These are phyloP conservation scores for Colletotrichum camelliae DNA, from an alignment of 2,329 filamentous ascomycete genomes.

Conservation along the genomic window DNA sequence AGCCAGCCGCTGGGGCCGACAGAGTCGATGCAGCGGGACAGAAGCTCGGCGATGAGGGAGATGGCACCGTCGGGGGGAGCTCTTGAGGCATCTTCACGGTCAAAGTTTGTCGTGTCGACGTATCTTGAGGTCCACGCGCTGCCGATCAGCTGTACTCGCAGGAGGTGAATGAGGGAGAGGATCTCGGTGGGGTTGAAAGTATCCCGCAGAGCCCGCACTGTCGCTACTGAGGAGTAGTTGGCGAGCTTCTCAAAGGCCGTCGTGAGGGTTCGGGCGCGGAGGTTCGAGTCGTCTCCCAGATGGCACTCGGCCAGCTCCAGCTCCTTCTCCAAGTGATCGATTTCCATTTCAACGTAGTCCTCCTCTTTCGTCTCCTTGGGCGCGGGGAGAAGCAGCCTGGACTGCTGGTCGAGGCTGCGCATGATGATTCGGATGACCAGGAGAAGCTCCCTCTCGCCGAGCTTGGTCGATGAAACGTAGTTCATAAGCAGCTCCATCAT, in stretches of 20 bases:
- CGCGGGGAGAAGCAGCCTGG: slow-evolving; percentile 21
- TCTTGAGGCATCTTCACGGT: slow-evolving; percentile 38
- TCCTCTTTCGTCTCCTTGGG: slow-evolving; percentile 29
- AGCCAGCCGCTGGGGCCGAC: slow-evolving; percentile 79
- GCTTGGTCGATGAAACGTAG: slow-evolving; percentile 68
- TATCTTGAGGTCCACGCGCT: slow-evolving; percentile 80
- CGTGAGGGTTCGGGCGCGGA: slow-evolving; percentile 68
- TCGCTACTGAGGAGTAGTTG: slow-evolving; percentile 63
- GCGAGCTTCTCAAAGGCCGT: slow-evolving; percentile 74
- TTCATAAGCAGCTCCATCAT: slow-evolving; percentile 70
- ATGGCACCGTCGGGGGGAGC: slow-evolving; percentile 71
- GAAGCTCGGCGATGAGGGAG: slow-evolving; percentile 71
- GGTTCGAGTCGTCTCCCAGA: slow-evolving; percentile 66
- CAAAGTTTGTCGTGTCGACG: slow-evolving; percentile 60
- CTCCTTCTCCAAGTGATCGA: slow-evolving; percentile 68
- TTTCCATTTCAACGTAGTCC: slow-evolving; percentile 52
- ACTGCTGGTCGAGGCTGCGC: slow-evolving; percentile 64
- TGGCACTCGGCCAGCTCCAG: slow-evolving; percentile 72
- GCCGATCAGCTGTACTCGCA: slow-evolving; percentile 75
- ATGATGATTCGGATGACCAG: slow-evolving; percentile 71
- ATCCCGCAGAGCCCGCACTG: slow-evolving; percentile 68
- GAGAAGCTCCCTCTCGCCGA: slow-evolving; percentile 71
- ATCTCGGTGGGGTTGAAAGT: slow-evolving; percentile 72
- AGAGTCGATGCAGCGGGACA: slow-evolving; percentile 77
- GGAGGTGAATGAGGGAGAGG: slow-evolving; percentile 72